A percentile compares a stretch with the other conserved stretches of the same genome.
These are phyloP conservation scores for Boechera retrofracta DNA, from an alignment of 345 rosid species.

Conservation along the genomic window DNA sequence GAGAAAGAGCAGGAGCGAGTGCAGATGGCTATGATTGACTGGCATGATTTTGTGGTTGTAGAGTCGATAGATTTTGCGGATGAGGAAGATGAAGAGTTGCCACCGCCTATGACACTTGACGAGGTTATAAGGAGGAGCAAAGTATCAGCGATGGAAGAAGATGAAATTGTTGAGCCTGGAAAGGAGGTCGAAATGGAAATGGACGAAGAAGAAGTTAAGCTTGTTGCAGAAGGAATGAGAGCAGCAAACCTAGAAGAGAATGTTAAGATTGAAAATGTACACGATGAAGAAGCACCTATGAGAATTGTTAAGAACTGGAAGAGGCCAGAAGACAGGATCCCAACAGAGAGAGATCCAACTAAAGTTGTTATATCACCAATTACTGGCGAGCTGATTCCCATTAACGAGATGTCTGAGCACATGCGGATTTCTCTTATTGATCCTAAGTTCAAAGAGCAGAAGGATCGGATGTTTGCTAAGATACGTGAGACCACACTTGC, in stretches of 20 bases:
- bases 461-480: background rate
- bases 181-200: background rate
- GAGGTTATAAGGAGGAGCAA: background rate
- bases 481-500: background rate
- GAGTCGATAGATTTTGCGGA: background rate
- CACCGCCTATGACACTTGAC: background rate
- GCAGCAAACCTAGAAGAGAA: constrained; percentile 1
- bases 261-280: background rate
- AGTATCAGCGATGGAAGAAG: background rate
- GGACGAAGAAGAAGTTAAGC: background rate
- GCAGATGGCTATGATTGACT: background rate
- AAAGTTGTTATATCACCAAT: background rate
- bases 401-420: constrained; percentile 1
- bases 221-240: background rate
- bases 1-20: background rate
- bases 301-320: background rate
- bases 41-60: background rate
- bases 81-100: background rate
- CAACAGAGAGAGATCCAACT: background rate
- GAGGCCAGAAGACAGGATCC: background rate
- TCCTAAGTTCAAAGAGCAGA: background rate
- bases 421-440: background rate
- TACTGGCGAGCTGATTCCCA: background rate
- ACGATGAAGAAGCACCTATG: background rate
- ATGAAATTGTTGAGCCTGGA: background rate